Evolutionary conservation across 305 asterid species (phyloP).

Genomic region (Caryopteris hybrid): DNA sequence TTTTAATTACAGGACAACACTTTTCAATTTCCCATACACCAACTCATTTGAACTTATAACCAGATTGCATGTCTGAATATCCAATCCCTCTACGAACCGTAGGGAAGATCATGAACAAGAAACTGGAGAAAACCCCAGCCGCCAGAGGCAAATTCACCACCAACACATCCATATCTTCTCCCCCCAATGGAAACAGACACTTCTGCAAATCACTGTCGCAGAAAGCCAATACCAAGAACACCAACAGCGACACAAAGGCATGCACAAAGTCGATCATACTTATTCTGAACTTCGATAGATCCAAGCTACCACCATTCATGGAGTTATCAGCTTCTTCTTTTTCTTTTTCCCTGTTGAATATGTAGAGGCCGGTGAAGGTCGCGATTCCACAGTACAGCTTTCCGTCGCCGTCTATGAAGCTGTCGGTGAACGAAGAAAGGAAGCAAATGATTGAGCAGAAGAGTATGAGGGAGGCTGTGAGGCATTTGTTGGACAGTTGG

Average conservation of each 20-base stretch:
- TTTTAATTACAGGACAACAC: too few species aligned
- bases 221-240: conserved; percentile 49
- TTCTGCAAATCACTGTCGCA: conserved; percentile 47
- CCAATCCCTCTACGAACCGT: conserved; percentile 63
- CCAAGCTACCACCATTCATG: background rate
- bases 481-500: conserved; percentile 34
- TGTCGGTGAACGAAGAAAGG: conserved; percentile 53
- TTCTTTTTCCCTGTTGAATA: conserved; percentile 25
- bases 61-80: conserved; percentile 33
- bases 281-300: conserved; percentile 29
- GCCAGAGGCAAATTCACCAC: conserved; percentile 57
- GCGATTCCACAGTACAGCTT: conserved; percentile 49
- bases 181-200: conserved; percentile 42
- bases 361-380: conserved; percentile 45
- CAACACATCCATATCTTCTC: conserved; percentile 36
- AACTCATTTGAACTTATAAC: background rate
- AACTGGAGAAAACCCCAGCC: conserved; percentile 46
- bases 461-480: conserved; percentile 30
- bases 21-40: too few species aligned
- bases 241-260: conserved; percentile 39
- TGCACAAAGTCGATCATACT: conserved; percentile 44
- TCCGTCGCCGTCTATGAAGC: conserved; percentile 35
- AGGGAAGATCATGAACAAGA: conserved; percentile 49
- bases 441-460: conserved; percentile 42
- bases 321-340: background rate